phyloP scores from a whole-genome alignment of 2,329 filamentous ascomycete genomes.

The Ampelomyces quisqualis region DNA sequence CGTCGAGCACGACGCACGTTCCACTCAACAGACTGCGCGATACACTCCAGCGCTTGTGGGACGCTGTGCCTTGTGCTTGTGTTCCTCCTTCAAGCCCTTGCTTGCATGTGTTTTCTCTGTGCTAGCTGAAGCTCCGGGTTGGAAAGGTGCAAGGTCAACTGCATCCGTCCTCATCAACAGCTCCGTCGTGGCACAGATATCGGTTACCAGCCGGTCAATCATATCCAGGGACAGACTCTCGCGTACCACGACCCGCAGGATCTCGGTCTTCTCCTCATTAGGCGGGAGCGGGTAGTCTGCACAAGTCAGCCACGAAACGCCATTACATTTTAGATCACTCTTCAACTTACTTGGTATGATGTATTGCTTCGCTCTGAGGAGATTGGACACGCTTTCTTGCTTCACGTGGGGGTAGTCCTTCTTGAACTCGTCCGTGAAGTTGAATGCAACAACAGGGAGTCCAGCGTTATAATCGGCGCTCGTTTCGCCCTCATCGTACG shows the following conservation, averaged over 20 bases:
- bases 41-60: slow-evolving; percentile 53
- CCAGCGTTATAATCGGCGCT: slow-evolving; percentile 63
- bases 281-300: slow-evolving; percentile 66
- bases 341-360: slow-evolving; percentile 62
- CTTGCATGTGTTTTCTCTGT: slow-evolving; percentile 48
- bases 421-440: slow-evolving; percentile 60
- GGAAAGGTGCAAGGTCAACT: slow-evolving; percentile 54
- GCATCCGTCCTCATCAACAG: slow-evolving; percentile 57
- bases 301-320: slow-evolving; percentile 12
- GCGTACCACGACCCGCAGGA: slow-evolving; percentile 66
- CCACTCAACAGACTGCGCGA: slow-evolving; percentile 49
- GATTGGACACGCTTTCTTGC: slow-evolving; percentile 63
- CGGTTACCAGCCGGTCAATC: slow-evolving; percentile 62
- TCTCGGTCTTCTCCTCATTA: slow-evolving; percentile 62
- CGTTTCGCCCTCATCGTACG: slow-evolving; percentile 52
- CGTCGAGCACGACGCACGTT: not conserved
- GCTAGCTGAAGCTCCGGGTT: slow-evolving; percentile 41
- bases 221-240: slow-evolving; percentile 70
- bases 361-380: slow-evolving; percentile 67
- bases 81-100: slow-evolving; percentile 40
- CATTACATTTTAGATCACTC: not conserved
- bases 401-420: slow-evolving; percentile 62
- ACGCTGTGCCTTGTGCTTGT: slow-evolving; percentile 48
- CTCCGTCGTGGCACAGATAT: slow-evolving; percentile 63
- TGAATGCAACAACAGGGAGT: slow-evolving; percentile 68